A percentile compares a stretch with the other conserved stretches of the same genome.
These are phyloP conservation scores for Scutellaria galericulata DNA, from an alignment of 257 asterid genomes.

Conservation along the genomic window DNA sequence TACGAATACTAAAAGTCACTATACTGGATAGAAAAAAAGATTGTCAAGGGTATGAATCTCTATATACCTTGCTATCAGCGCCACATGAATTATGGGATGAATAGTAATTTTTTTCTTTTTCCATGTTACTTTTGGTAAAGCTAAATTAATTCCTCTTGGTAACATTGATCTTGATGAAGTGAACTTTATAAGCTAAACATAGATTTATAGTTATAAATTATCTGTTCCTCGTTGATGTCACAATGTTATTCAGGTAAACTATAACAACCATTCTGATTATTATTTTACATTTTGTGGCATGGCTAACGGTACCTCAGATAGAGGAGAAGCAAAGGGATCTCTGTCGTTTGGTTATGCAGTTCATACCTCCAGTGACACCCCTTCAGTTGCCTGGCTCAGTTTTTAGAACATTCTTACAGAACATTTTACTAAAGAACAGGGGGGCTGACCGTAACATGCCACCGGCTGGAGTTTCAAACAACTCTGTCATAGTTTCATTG, in stretches of 20 bases:
- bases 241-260: slow-evolving; percentile 21
- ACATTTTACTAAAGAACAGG: slow-evolving; percentile 84
- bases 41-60: slow-evolving; percentile 10
- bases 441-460: slow-evolving; percentile 93
- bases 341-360: slow-evolving; percentile 88
- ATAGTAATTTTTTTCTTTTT: slow-evolving; percentile 1
- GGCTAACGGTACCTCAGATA: slow-evolving; percentile 53
- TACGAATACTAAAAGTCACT: not conserved
- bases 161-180: not conserved
- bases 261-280: slow-evolving; percentile 11
- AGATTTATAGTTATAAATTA: not conserved
- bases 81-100: not conserved
- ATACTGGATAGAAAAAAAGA: not conserved
- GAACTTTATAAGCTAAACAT: not conserved
- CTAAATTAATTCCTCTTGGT: not conserved
- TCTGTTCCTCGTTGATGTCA: not conserved
- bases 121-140: not conserved
- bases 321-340: slow-evolving; percentile 97
- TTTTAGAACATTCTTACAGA: slow-evolving; percentile 80
- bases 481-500: slow-evolving; percentile 87
- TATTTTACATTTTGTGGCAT: slow-evolving; percentile 21
- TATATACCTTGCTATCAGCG: not conserved
- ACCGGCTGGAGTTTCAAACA: slow-evolving; percentile 94
- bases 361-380: slow-evolving; percentile 79
- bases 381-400: slow-evolving; percentile 88